These are phyloP conservation scores for Solanum lycopersicoides DNA, from an alignment of 257 asterid species.

Conservation along the genomic window DNA sequence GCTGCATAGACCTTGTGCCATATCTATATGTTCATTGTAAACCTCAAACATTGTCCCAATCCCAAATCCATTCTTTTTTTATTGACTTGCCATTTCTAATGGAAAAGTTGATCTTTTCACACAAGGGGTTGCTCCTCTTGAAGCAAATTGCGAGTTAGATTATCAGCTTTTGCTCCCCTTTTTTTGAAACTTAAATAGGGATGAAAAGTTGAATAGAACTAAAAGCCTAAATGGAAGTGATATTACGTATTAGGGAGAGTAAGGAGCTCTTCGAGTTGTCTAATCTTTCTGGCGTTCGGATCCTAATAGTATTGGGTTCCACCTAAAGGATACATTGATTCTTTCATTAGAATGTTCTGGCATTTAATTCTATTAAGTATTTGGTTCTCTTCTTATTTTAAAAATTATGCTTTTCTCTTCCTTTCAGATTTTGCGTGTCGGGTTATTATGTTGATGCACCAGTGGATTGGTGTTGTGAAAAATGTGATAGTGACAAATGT, in stretches of 20 bases:
- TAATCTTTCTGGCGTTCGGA: too few relatives aligned
- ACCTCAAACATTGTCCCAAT: not conserved
- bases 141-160: not conserved
- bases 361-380: too few relatives aligned
- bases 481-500: conserved; percentile 13
- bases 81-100: not conserved
- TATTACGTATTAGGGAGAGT: too few relatives aligned
- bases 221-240: too few relatives aligned
- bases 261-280: too few relatives aligned
- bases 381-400: not conserved
- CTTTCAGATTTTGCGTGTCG: conserved; percentile 46
- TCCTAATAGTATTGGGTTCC: too few relatives aligned
- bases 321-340: too few relatives aligned
- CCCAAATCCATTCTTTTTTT: not conserved
- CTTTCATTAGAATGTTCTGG: too few relatives aligned
- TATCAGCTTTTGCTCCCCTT: not conserved
- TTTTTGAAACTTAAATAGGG: too few relatives aligned
- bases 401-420: not conserved
- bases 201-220: too few relatives aligned
- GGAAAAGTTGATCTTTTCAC: not conserved
- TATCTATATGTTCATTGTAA: too few relatives aligned
- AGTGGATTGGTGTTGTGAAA: conserved; percentile 41
- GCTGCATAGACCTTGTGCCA: too few relatives aligned
- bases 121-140: not conserved
- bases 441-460: not conserved